phyloP scores from a whole-genome alignment of 2,329 filamentous ascomycete genomes.

The Fusarium phyllophilum region DNA sequence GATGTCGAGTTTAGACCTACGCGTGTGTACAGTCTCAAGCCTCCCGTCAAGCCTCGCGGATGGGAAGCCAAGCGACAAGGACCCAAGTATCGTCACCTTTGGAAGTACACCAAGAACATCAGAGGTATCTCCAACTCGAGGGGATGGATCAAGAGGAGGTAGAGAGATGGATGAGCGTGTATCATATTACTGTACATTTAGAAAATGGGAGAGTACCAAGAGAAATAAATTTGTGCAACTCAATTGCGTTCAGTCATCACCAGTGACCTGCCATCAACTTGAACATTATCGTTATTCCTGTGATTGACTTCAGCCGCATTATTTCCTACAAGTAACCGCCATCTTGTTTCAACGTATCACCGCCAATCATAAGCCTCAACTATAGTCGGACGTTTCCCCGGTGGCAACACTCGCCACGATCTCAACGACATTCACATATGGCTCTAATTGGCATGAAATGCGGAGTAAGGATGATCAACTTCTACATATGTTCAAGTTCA shows the following conservation, averaged over 20 bases:
- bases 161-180: constrained; percentile 30
- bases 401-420: background rate
- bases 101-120: constrained; percentile 73
- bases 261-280: no score
- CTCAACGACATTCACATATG: background rate
- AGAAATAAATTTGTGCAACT: constrained; percentile 12
- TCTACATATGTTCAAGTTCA: background rate
- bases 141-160: constrained; percentile 56
- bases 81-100: constrained; percentile 71
- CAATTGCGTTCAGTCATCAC: background rate
- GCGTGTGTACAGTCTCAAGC: constrained; percentile 75
- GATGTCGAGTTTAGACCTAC: constrained; percentile 87
- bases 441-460: background rate
- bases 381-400: background rate
- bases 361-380: background rate
- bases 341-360: background rate
- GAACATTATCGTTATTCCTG: background rate
- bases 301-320: background rate
- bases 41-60: constrained; percentile 67
- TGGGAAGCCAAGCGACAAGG: constrained; percentile 74
- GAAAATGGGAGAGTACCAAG: constrained; percentile 35
- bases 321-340: background rate
- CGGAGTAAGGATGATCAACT: background rate
- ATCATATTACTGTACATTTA: constrained; percentile 46
- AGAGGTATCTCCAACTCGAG: constrained; percentile 55